Evolutionary conservation across 768 basidiomycete genomes (phyloP).

Genomic region (Auricularia sp.): DNA sequence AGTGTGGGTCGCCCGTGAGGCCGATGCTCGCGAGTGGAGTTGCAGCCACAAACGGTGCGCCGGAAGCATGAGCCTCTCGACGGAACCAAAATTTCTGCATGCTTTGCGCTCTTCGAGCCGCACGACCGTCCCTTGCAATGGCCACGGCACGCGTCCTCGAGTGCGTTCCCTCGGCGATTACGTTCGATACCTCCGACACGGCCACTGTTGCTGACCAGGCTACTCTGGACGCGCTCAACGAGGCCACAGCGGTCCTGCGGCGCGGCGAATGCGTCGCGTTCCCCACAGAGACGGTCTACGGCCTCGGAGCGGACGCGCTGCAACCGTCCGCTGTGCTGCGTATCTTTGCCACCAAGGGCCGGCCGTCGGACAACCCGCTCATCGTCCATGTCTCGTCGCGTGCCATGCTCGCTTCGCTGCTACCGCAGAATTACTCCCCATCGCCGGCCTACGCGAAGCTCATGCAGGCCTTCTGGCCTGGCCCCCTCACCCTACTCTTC

Average conservation of each 20-base stretch:
- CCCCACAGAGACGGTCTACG: slow-evolving; percentile 98
- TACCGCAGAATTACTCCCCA: slow-evolving; percentile 55
- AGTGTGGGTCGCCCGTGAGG: neutral
- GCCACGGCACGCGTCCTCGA: neutral
- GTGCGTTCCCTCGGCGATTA: neutral
- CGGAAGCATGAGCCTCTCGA: neutral
- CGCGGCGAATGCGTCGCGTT: slow-evolving; percentile 50
- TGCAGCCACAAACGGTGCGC: neutral
- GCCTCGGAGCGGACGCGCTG: slow-evolving; percentile 83
- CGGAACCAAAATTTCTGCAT: neutral
- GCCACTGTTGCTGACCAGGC: neutral
- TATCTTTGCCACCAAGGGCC: slow-evolving; percentile 84
- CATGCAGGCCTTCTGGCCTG: slow-evolving; percentile 89
- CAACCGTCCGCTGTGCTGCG: slow-evolving; percentile 48
- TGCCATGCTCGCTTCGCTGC: slow-evolving; percentile 66
- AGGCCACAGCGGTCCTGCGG: neutral
- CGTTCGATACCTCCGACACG: neutral
- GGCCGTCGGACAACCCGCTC: slow-evolving; percentile 92
- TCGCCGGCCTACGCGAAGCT: slow-evolving; percentile 60
- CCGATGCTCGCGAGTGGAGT: too few species aligned
- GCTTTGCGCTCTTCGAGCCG: neutral
- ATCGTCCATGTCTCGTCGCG: slow-evolving; percentile 91
- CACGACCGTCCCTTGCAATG: neutral
- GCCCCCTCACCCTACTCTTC: slow-evolving; percentile 85
- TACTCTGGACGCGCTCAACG: neutral